phyloP scores from a whole-genome alignment of 2,329 filamentous ascomycete species.

The Cryphonectria parasitica region DNA sequence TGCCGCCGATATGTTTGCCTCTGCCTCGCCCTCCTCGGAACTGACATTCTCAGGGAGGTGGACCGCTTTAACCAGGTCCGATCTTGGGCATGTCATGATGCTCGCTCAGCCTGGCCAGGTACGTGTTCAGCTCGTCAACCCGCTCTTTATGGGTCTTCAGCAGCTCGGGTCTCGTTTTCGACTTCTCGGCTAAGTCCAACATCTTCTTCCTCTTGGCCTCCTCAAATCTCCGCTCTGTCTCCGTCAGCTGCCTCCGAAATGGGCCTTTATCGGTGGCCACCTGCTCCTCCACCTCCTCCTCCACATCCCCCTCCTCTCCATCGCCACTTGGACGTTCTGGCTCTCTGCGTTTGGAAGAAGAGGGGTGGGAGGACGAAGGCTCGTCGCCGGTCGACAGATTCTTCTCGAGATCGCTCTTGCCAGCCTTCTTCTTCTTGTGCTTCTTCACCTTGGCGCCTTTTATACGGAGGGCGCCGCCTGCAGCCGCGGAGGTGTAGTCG shows the following conservation, averaged over 20 bases:
- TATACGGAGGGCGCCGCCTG: conserved; percentile 79
- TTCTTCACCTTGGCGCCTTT: conserved; percentile 74
- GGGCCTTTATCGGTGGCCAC: conserved; percentile 33
- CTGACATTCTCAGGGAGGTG: background rate
- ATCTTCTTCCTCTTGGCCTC: conserved; percentile 81
- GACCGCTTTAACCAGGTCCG: conserved; percentile 54
- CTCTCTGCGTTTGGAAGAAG: conserved; percentile 43
- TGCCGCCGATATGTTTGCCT: no score
- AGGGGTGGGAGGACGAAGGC: conserved; percentile 33
- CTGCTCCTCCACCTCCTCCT: conserved; percentile 33
- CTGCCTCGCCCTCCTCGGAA: background rate
- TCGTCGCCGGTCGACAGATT: conserved; percentile 43
- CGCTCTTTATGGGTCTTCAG: conserved; percentile 97
- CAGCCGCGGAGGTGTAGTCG: conserved; percentile 69
- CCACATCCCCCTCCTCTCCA: conserved; percentile 37
- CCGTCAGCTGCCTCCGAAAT: conserved; percentile 68
- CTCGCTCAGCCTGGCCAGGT: conserved; percentile 88
- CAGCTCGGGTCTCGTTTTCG: conserved; percentile 68
- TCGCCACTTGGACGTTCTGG: conserved; percentile 27
- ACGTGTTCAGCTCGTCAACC: conserved; percentile 93
- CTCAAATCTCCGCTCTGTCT: conserved; percentile 79
- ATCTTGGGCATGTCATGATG: conserved; percentile 94
- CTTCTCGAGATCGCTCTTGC: conserved; percentile 53
- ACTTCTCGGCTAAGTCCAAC: conserved; percentile 73
- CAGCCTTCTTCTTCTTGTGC: conserved; percentile 68